Evolutionary conservation across 495 filamentous ascomycete species (phyloP).

Genomic region (Talaromyces thailandensis): DNA sequence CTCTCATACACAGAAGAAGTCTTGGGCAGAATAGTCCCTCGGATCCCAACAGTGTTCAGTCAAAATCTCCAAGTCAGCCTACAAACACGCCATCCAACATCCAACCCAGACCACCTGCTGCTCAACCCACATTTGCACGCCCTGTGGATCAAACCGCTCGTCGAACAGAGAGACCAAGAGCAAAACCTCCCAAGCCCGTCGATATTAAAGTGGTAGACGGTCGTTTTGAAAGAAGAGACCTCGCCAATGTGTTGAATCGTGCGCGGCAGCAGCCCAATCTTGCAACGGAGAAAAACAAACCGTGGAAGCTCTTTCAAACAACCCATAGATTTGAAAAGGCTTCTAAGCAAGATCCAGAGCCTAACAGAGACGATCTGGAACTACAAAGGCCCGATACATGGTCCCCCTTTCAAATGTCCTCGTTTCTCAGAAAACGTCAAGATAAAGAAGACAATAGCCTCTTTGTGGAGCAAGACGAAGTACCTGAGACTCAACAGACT

Average conservation of each 20-base stretch:
- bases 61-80: not conserved
- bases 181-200: slow-evolving; percentile 1
- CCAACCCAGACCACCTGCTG: not conserved
- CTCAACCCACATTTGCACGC: not conserved
- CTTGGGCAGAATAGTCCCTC: not conserved
- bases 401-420: slow-evolving; percentile 4
- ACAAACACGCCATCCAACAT: not conserved
- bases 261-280: not conserved
- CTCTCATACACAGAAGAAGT: not conserved
- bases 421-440: not conserved
- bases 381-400: not conserved
- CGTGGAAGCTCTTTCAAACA: slow-evolving; percentile 4
- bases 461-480: slow-evolving; percentile 7
- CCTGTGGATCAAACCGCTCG: not conserved
- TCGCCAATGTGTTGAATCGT: not conserved
- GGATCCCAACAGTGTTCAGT: not conserved
- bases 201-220: not conserved
- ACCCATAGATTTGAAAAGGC: slow-evolving; percentile 4
- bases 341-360: not conserved
- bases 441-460: not conserved
- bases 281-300: not conserved
- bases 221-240: not conserved
- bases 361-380: not conserved
- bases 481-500: not conserved
- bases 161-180: slow-evolving; percentile 1